Base-by-base conservation (phyloP, 148 eudicot genomes). In the Salicornia ramosissima region DNA sequence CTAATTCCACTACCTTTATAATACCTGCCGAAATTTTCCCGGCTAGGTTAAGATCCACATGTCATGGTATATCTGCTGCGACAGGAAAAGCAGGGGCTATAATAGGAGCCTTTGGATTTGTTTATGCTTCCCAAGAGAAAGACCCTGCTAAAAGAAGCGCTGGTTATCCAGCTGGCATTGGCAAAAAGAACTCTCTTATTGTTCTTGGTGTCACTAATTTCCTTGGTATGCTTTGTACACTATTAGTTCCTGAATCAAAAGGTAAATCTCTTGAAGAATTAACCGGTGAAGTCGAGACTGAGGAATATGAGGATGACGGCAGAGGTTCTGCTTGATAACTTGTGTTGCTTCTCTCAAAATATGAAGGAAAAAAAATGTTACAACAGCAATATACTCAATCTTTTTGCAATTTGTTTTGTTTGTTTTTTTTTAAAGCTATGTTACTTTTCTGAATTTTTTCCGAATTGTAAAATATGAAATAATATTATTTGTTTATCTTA, bases 11-110 rank as follows among this genome's bases (percentile, higher is more conserved):
- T 9, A 86, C 90, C 5, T 86, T 84, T 14, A 79, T 86, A 1
- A 85, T 86, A 16, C 90, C 88, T 0, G 90, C 90, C 0, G 88
- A 86, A 79, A 83, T 86, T 21, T 86, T 86, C 60, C 90, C 86
- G 0, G 86, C 90, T 7, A 73, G 90, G 67, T 45, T 84, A 9
- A 77, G 90, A 56, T 80, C 90, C 0, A 86, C 88, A 0, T 86
- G 90, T 65, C 86, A 86, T 21, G 90, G 90, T 24, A 86, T 86
- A 13, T 86, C 88, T 0, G 90, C 90, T 3, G 90, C 90, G 0
- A 71, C 86, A 0, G 90, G 90, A 6, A 86, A 86, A 26, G 84
- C 85, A 1, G 88, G 86, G 15, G 90, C 86, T n/a, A 86, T 86
- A 0, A 54, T 86, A 0, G 90, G 88, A 10, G 83, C 90, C 9